These are phyloP conservation scores for Durusdinium trenchii DNA, from an alignment of 73 alveolate species.

Conservation along the genomic window DNA sequence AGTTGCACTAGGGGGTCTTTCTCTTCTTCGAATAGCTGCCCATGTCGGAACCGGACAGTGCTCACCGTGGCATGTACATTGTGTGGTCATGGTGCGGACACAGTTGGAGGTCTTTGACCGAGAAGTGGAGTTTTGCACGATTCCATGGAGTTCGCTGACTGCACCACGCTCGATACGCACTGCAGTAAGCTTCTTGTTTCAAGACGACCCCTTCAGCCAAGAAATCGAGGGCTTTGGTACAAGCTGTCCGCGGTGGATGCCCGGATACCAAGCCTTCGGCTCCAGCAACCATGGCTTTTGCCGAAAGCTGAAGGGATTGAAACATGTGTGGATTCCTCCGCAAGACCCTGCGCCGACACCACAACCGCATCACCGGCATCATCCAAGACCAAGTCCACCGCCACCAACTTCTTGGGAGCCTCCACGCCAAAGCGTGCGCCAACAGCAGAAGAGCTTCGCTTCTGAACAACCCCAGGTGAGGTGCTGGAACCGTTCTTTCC, in stretches of 20 bases:
- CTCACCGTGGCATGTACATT: too few species aligned
- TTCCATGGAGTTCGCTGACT: too few species aligned
- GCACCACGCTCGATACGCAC: too few species aligned
- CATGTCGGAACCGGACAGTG: too few species aligned
- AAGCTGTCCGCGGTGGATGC: constrained; percentile 57
- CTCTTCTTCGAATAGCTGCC: too few species aligned
- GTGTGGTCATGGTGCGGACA: too few species aligned
- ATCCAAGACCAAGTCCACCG: background rate
- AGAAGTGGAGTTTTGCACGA: too few species aligned
- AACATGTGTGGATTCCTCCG: constrained; percentile 37
- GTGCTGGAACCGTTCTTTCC: too few species aligned
- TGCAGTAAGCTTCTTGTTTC: too few species aligned
- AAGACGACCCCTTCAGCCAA: constrained; percentile 13
- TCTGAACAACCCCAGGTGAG: constrained; percentile 18
- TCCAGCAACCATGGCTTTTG: constrained; percentile 58
- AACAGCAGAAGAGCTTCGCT: constrained; percentile 20
- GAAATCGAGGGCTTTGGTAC: constrained; percentile 30
- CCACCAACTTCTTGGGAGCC: constrained; percentile 41
- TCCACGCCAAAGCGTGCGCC: constrained; percentile 18
- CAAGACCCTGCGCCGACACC: constrained; percentile 10
- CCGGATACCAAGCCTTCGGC: constrained; percentile 6
- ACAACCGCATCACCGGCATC: background rate
- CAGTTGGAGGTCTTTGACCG: too few species aligned
- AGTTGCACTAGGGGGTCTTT: too few species aligned
- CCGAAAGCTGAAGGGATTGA: constrained; percentile 14